A percentile compares a stretch with the other conserved stretches of the same genome.
These are phyloP conservation scores for Tuber umbilicatum DNA, from an alignment of 495 filamentous ascomycete genomes.

Conservation along the genomic window DNA sequence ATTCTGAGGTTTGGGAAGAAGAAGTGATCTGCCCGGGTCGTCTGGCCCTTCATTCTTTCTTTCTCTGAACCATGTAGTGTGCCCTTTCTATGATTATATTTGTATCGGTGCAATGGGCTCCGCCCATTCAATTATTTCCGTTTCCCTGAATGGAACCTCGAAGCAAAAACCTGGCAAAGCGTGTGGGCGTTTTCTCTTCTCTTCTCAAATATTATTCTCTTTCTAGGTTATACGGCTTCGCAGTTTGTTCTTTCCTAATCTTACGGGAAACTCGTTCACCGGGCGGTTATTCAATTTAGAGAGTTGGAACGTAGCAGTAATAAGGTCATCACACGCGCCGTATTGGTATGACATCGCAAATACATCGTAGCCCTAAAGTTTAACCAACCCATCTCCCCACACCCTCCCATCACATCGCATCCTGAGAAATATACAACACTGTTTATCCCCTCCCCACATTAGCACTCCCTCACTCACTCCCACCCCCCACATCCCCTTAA, in stretches of 20 bases:
- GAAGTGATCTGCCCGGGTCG: conserved; percentile 16
- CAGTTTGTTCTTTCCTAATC: background rate
- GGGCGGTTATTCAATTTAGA: background rate
- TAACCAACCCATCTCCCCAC: background rate
- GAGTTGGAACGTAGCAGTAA: background rate
- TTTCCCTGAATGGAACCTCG: background rate
- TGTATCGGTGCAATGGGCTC: background rate
- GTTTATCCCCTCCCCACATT: conserved; percentile 7
- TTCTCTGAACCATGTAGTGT: background rate
- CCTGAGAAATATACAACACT: conserved; percentile 75
- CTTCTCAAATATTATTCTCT: background rate
- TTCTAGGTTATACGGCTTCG: background rate
- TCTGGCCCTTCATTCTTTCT: background rate
- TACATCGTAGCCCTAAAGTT: background rate
- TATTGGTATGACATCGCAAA: background rate
- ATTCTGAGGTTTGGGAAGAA: conserved; percentile 41
- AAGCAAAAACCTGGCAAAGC: background rate
- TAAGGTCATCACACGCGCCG: background rate
- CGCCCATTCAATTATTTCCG: background rate
- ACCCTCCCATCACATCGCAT: conserved; percentile 38
- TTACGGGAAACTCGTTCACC: background rate
- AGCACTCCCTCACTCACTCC: background rate
- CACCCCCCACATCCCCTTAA: background rate
- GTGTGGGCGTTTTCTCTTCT: background rate
- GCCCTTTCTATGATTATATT: background rate